These are phyloP conservation scores for Phytophthora syringae DNA, from an alignment of 352 stramenopile species.

Conservation along the genomic window DNA sequence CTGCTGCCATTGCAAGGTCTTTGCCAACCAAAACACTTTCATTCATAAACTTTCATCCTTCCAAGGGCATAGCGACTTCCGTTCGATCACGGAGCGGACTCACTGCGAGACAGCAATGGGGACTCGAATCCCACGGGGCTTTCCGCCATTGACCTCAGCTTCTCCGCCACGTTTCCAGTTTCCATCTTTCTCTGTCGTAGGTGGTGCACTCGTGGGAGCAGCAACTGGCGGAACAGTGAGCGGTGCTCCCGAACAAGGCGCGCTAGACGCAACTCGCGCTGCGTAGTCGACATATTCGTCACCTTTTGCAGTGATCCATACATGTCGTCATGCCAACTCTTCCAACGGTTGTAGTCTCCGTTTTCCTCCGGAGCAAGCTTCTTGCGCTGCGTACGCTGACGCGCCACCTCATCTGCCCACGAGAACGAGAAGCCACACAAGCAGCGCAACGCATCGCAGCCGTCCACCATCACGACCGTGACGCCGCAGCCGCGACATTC, in stretches of 20 bases:
- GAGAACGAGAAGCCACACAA: constrained; percentile 61
- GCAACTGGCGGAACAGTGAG: constrained; percentile 30
- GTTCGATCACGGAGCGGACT: constrained; percentile 16
- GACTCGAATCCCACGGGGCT: neutral
- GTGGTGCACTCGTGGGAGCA: constrained; percentile 33
- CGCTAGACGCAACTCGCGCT: constrained; percentile 39
- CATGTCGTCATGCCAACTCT: constrained; percentile 34
- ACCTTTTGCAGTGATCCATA: constrained; percentile 34
- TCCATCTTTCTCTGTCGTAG: constrained; percentile 22
- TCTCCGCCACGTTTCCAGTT: constrained; percentile 2
- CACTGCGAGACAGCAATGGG: constrained; percentile 16
- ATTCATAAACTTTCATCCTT: too few relatives aligned
- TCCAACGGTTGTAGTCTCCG: constrained; percentile 37
- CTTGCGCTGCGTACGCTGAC: constrained; percentile 57
- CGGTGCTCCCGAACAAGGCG: constrained; percentile 47
- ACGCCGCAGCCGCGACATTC: constrained; percentile 63
- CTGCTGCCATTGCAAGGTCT: too few relatives aligned
- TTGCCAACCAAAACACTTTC: too few relatives aligned
- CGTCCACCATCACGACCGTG: constrained; percentile 70
- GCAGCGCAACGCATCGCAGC: constrained; percentile 58
- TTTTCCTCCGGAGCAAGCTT: constrained; percentile 43
- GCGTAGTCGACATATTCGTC: constrained; percentile 31
- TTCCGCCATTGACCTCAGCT: constrained; percentile 15
- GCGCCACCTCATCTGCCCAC: constrained; percentile 54
- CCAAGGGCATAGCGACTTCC: neutral